Base-by-base conservation (phyloP, 371 early-diverging fungal genomes). In the Gilbertella persicaria region DNA sequence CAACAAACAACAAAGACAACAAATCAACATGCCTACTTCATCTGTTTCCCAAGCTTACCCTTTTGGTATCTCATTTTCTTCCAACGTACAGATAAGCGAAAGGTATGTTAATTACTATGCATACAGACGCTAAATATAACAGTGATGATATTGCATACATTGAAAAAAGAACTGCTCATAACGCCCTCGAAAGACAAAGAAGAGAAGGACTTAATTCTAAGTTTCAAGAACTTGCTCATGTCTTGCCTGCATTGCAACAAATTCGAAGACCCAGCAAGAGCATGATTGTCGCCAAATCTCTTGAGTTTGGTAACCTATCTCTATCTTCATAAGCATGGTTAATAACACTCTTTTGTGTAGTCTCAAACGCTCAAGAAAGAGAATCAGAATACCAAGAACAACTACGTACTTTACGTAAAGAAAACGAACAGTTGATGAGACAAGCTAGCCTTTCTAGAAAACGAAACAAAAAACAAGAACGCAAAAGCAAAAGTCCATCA, bases 131-230 rank as follows among this genome's bases (percentile, higher is more conserved):
- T 33, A 5, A 28, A 5, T 5, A 36, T 44, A 0, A 42, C 9
- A 53, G 53, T 19, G 53, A 53, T 35, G 53, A 53, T 28, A 53
- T 53, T 44, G 53, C 53, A 1, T 50, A 62, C 25, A 40, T 50
- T 12, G 83, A 85, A 58, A 81, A 83, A 47, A 72, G 90, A 45
- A 86, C 87, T 14, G 88, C 81, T 19, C 92, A 91, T 64, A 91
- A 91, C 59, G 90, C 90, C 12, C 76, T 89, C 24, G 92, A 91
- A 64, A 76, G 92, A 10, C 89, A 89, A 49, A 75, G 91, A 49
- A 82, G 92, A 42, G 92, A 91, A 69, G 83, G 80, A 9, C 74
- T 91, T 25, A 90, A 90, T 60, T 69, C 70, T 29, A 84, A 85
- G 51, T 89, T 91, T 62, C 89, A 87, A 67, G 88, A 91, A 36